Percentiles rank a stretch among this genome's conserved stretches.
These are phyloP conservation scores for Porodaedalea pini DNA, from an alignment of 1,284 basidiomycete genomes.

Conservation along the genomic window DNA sequence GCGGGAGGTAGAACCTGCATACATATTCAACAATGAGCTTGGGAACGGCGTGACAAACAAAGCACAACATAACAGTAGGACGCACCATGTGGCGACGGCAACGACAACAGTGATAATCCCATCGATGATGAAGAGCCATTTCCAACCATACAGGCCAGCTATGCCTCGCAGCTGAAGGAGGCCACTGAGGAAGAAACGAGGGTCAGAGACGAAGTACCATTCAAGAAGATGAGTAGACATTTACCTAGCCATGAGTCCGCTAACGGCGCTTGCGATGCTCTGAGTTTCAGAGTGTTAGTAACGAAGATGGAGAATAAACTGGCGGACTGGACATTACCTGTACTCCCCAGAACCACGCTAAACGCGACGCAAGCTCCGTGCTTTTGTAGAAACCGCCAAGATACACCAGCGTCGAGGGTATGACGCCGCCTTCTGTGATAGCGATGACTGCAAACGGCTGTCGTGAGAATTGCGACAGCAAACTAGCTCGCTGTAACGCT, in stretches of 20 bases:
- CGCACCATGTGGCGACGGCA: conserved; percentile 33
- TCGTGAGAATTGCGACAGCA: neutral
- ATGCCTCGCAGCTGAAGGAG: conserved; percentile 34
- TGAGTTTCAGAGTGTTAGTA: conserved; percentile 5
- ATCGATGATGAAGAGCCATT: conserved; percentile 39
- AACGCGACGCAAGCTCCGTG: conserved; percentile 36
- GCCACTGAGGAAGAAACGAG: conserved; percentile 25
- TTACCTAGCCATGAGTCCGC: conserved; percentile 34
- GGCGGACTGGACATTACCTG: conserved; percentile 20
- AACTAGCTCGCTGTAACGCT: conserved; percentile 10
- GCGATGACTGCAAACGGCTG: conserved; percentile 32
- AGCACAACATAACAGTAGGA: neutral
- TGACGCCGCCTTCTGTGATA: conserved; percentile 39
- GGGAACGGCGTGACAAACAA: neutral
- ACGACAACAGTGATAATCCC: conserved; percentile 35
- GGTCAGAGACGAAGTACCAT: neutral
- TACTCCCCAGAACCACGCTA: conserved; percentile 39
- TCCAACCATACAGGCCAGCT: conserved; percentile 37
- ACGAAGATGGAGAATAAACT: neutral
- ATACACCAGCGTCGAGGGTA: conserved; percentile 38
- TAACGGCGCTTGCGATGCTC: conserved; percentile 36
- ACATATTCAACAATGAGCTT: neutral
- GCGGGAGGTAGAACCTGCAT: conserved; percentile 37
- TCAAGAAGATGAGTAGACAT: neutral
- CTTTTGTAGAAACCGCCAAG: conserved; percentile 38